Base-by-base conservation (phyloP, 495 filamentous ascomycete species). In the Echria macrotheca region DNA sequence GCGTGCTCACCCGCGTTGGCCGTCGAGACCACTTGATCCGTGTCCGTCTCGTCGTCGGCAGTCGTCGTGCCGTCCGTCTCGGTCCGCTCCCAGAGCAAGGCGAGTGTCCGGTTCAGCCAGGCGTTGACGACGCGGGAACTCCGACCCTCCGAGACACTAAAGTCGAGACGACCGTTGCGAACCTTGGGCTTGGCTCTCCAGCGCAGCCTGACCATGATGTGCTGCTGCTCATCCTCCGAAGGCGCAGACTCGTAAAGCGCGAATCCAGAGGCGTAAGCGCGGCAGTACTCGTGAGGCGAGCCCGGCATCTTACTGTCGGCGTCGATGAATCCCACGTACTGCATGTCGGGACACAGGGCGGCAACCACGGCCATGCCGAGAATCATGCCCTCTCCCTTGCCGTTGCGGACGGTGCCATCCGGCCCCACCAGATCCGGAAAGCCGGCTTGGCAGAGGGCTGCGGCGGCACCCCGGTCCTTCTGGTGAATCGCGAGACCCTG, bases 371-470 rank as follows among this genome's bases (percentile, higher is more conserved):
- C 61, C 1, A 60, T 52, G n/a, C 55, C 63, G 3, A 66, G 54
- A 5, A 64, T 37, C 58, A 66, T 66, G 31, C 58, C 63, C 54
- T 66, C 63, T 4, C 63, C 63, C 50, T 66, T 66, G 26, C 63
- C 63, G 35, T 61, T 49, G 32, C 52, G 47, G 44, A 64, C 53
- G 33, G 14, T 41, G 28, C 38, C 35, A 1, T 11, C 17, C 6
- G 26, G 12, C 35, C 41, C 42, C 23, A 58, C 2, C 3, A 60
- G 22, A 29, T 53, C 41, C 4, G 47, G 10, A 40, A 64, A 50
- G 24, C 58, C 60, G 10, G 53, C 25, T 0, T 29, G 44, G 0
- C 26, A 17, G n/a, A 66, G 46, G 1, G 60, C 58, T 0, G 37
- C 21, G 10, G 58, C 58, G 0, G 56, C 60, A 3, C 33, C 47